Conservation (phyloP, 306 rosid species). For the Spatholobus suberectus region DNA sequence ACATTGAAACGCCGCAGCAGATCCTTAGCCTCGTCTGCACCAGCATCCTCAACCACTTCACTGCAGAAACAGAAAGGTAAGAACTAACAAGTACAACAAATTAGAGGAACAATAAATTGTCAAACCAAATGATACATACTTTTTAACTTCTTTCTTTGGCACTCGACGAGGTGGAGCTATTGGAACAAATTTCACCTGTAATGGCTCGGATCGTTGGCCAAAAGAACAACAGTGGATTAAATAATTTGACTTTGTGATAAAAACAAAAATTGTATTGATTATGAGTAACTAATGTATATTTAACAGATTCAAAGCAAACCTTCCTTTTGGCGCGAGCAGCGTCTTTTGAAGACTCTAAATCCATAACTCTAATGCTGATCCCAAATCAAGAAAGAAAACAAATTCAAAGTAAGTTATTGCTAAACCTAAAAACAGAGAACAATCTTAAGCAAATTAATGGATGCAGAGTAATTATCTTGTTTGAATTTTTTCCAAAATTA, state of each 20-base stretch:
- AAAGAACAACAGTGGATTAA: constrained; percentile 12
- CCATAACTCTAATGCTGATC: constrained; percentile 51
- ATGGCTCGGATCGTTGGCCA: constrained; percentile 24
- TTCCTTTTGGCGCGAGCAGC: constrained; percentile 48
- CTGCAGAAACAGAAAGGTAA: constrained; percentile 51
- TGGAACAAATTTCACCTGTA: constrained; percentile 72
- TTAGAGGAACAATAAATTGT: not conserved
- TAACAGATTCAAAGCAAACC: constrained; percentile 45
- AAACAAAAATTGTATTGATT: not conserved
- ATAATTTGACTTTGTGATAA: not conserved
- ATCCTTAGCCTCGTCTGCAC: constrained; percentile 59
- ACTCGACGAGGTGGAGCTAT: constrained; percentile 64
- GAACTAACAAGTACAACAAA: not conserved
- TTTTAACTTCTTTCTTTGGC: constrained; percentile 71
- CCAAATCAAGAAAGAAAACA: not conserved
- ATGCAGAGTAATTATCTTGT: not conserved
- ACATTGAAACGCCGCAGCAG: constrained; percentile 67
- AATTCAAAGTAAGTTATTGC: too few species aligned
- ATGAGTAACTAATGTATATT: not conserved
- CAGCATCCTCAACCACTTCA: constrained; percentile 57
- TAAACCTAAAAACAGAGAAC: not conserved
- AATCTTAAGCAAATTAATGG: not conserved
- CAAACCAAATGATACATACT: constrained; percentile 42
- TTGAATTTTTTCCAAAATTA: too few species aligned
- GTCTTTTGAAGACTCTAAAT: constrained; percentile 36